Evolutionary conservation across 768 basidiomycete genomes (phyloP), one percentile per base, ranked within the genome.

Genomic region (Pilatotrama ljubarskyi): DNA sequence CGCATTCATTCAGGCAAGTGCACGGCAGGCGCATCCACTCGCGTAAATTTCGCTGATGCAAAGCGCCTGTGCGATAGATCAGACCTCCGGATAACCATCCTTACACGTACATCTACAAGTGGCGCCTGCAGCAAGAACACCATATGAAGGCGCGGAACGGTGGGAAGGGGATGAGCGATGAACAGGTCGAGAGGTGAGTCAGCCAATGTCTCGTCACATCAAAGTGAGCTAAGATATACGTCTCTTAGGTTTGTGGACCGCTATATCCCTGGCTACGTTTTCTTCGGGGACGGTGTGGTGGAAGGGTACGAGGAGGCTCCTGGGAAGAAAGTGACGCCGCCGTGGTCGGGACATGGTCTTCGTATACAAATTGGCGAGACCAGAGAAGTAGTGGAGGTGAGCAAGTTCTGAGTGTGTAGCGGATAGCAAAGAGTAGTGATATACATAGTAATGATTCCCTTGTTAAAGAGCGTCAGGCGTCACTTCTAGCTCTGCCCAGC

Each of bases 241-340:
- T 48, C 22, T 40, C 26, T 41, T 24, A 93, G 90, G 36, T 96
- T 96, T 69, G 85, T 95, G 6, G 90, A 94, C 72, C 86, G 95
- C 4, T 97, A 97, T 72, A 94, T 98, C 65, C 95, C 95, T 1
- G 92, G 90, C 3, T 98, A 97, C 69, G 85, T 96, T 60, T 88
- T 95, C 70, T 98, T 91, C 68, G 84, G 81, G 3, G 83, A 84
- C 20, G 84, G 87, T 11, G 75, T 90, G 4, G 64, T 51, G 10
- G 64, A 67, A 5, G 80, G 81, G 42, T 59, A 53, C 55, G 26
- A 64, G 14, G 62, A 64, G 20, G 56, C 54, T 10, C 51, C 56
- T 29, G 71, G 66, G 1, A 49, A 47, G 15, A 51, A 22, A 5
- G 50, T 25, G 17, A 43, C 59, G n/a, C 61, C 62, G 8, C 73